These are phyloP conservation scores for Phytophthora melonis DNA, from an alignment of 352 stramenopile species.

Conservation along the genomic window DNA sequence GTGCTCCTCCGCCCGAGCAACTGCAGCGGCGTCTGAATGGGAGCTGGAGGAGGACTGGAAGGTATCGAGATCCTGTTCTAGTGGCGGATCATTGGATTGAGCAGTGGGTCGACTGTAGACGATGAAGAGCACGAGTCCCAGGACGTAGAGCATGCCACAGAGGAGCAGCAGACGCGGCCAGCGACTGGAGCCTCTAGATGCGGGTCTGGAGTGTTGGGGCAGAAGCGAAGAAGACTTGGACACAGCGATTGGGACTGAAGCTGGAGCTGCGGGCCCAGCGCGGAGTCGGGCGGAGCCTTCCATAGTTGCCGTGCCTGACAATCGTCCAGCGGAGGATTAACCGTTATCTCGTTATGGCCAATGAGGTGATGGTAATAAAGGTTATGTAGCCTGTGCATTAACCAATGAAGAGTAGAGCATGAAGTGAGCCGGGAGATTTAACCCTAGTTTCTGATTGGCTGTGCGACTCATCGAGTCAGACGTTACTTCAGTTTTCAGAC, in stretches of 20 bases:
- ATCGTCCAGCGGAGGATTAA: neutral
- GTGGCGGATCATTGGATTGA: neutral
- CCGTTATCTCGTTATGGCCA: neutral
- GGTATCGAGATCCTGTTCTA: neutral
- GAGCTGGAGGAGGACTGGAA: slow-evolving; percentile 3
- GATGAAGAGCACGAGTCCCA: slow-evolving; percentile 20
- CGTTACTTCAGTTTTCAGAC: slow-evolving; percentile 5
- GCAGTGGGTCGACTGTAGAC: neutral
- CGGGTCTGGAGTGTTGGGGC: slow-evolving; percentile 5
- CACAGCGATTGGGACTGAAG: neutral
- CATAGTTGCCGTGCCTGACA: slow-evolving; percentile 14
- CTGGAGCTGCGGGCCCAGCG: neutral
- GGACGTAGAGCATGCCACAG: slow-evolving; percentile 26
- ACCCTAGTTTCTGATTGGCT: neutral
- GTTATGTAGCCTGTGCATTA: neutral
- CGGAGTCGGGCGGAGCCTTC: slow-evolving; percentile 17
- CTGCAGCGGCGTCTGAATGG: slow-evolving; percentile 22
- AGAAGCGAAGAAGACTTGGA: slow-evolving; percentile 9
- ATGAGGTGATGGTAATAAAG: neutral
- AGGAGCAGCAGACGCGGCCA: slow-evolving; percentile 27
- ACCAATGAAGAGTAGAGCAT: neutral
- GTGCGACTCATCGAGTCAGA: slow-evolving; percentile 2
- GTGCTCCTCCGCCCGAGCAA: slow-evolving; percentile 46
- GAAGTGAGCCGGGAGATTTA: neutral
- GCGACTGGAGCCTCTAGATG: neutral